Evolutionary conservation across 208 protist genomes (phyloP), one percentile per base, ranked within the genome.

Genomic region (Acanthamoeba sp.): DNA sequence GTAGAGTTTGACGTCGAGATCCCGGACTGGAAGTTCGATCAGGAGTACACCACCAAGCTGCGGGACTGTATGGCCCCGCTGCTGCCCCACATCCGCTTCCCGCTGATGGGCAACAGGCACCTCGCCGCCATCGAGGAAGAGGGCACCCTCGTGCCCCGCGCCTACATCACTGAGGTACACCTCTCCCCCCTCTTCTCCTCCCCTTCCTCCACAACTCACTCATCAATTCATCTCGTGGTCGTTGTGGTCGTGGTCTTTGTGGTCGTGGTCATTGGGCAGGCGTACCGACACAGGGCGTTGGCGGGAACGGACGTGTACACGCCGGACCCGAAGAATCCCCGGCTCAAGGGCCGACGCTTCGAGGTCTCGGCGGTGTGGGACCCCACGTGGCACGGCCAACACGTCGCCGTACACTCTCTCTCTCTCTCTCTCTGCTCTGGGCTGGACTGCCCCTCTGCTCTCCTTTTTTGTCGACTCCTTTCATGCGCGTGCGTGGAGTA

Each of bases 11-110:
- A 80, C 24, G 24, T 52, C 6, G 40, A 84, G 73, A 52, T 52
- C 16, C 73, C 73, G 4, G 40, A 84, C 38, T 84, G 73, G 73
- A 84, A 84, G 42, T 55, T 84, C 27, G 73, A 52, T n/a, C 6
- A 45, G 24, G 73, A 84, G 40, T 84, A 84, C 42, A 32, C 29
- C 9, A 18, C 7, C 6, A 27, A 52, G 38, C 34, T 84, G 40
- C 73, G 42, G 4, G 73, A 84, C 38, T 5, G 6, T 40, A 84
- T 84, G 73, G 73, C 73, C 18, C 73, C 73, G 27, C 29, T 84
- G 36, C 42, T 84, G 73, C 34, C 73, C 0, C 5, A 52, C 42
- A 84, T 84, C 40, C 73, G 73, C 18, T 84, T 84, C 42, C 40
- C 73, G 40, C 20, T 55, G 14, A 45, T 84, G 73, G 9, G 20